Percentiles rank a stretch among this genome's conserved stretches.
These are phyloP conservation scores for Lolium perenne DNA, from an alignment of 176 grass and related monocot genomes.

Conservation along the genomic window DNA sequence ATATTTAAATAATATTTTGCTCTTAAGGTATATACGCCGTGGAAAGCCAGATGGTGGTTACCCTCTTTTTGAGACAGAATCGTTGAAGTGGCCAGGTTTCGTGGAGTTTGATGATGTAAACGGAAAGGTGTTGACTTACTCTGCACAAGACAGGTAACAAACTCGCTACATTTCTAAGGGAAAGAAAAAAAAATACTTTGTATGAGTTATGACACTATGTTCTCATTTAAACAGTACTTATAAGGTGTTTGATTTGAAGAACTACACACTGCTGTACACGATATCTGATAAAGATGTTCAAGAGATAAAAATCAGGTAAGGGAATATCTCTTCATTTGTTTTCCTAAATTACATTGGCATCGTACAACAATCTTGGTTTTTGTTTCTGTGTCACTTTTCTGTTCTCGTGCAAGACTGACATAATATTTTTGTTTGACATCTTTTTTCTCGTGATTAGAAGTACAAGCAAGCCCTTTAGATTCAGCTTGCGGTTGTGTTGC, in stretches of 20 bases:
- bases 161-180: not conserved
- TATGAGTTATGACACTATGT: slow-evolving; percentile 19
- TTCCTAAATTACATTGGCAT: slow-evolving; percentile 15
- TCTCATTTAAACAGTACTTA: slow-evolving; percentile 65
- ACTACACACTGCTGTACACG: slow-evolving; percentile 71
- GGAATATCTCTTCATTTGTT: slow-evolving; percentile 33
- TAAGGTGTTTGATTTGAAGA: slow-evolving; percentile 89
- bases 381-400: slow-evolving; percentile 10
- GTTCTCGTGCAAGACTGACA: not conserved
- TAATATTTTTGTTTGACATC: not conserved
- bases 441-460: not conserved
- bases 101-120: slow-evolving; percentile 95
- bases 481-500: not conserved
- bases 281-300: slow-evolving; percentile 82
- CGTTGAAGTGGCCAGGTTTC: slow-evolving; percentile 82
- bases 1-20: not conserved
- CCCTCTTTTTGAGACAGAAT: slow-evolving; percentile 79
- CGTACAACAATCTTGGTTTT: not conserved
- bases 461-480: not conserved
- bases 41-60: slow-evolving; percentile 73
- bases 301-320: slow-evolving; percentile 87
- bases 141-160: slow-evolving; percentile 71
- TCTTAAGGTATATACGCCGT: slow-evolving; percentile 71
- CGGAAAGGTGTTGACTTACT: slow-evolving; percentile 83
- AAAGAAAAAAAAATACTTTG: not conserved